Conservation (phyloP, 768 basidiomycete species). For the Psilocybe cubensis region DNA sequence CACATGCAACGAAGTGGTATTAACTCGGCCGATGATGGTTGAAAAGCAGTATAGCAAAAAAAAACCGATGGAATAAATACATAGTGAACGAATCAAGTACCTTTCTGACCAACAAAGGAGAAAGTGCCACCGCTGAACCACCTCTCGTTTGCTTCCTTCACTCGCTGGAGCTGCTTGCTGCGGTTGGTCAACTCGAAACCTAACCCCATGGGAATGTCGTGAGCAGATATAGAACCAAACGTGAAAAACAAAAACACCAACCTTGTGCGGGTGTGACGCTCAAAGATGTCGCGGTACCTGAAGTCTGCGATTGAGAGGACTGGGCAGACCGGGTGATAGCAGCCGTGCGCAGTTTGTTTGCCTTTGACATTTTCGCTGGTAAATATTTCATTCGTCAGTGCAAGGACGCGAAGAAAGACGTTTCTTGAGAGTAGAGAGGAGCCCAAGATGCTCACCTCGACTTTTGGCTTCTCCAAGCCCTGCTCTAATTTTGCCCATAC, state of each 20-base stretch:
- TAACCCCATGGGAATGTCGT: conserved; percentile 28
- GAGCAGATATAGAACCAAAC: neutral
- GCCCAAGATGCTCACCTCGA: conserved; percentile 69
- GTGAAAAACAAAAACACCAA: conserved; percentile 27
- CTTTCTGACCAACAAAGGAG: conserved; percentile 70
- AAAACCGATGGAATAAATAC: neutral
- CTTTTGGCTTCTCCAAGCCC: conserved; percentile 88
- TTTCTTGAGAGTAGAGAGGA: neutral
- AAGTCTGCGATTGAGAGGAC: conserved; percentile 47
- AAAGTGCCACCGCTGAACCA: conserved; percentile 94
- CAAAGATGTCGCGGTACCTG: conserved; percentile 89
- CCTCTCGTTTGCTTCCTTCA: conserved; percentile 94
- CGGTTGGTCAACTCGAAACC: conserved; percentile 96
- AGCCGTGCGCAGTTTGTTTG: conserved; percentile 89
- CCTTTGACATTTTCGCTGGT: conserved; percentile 93
- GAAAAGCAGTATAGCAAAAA: too few species aligned
- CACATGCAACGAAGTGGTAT: neutral
- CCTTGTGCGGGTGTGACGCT: conserved; percentile 97
- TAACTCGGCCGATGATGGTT: neutral
- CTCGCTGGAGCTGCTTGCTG: conserved; percentile 79
- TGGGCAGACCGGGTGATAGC: conserved; percentile 80
- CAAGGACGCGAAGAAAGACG: neutral
- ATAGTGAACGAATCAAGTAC: too few species aligned
- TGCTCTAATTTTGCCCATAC: conserved; percentile 89
- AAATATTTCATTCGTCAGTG: conserved; percentile 7